Base-by-base conservation (phyloP, 192 early-diverging fungal species). In the Gamsiella multidivaricata region DNA sequence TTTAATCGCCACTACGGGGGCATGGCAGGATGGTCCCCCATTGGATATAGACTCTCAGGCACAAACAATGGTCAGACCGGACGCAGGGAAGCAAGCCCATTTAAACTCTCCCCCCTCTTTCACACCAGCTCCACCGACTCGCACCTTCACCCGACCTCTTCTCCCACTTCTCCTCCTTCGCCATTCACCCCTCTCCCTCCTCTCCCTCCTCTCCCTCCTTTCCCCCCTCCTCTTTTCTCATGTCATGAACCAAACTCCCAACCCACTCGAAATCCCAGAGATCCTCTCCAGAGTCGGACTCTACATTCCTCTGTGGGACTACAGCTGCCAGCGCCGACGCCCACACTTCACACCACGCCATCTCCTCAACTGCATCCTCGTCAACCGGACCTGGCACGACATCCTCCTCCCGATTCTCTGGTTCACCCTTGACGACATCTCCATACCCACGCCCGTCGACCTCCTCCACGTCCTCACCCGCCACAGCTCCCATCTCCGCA, bases 211-310 rank as follows among this genome's bases (percentile, higher is more conserved):
- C 17, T 23, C 31, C 61, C 1, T 34, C 25, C 25, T 5, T 3
- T 41, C 25, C 23, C 5, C 50, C 43, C 43, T 60, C 26, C 51
- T 53, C 29, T 28, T 31, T 46, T 7, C 63, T 25, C 25, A 54
- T 55, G 53, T 11, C 51, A 66, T 66, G 64, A 66, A 66, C 53
- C n/a, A 54, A 33, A 37, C 41, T 43, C 64, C 58, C 42, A 60
- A 66, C 53, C 64, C 64, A 2, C 64, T 66, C 64, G 64, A 66
- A 42, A 66, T 66, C 31, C 64, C 64, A 46, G 64, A 66, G 42
- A 66, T 66, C 64, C 64, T 66, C 32, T 43, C 64, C 6, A 54
- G 64, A 15, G 64, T 66, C 18, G 64, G 53, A 0, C 64, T 54
- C 14, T 54, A 66, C 54, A 54, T 66, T 2, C 64, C 64, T 2